phyloP scores from a whole-genome alignment of 2,329 filamentous ascomycete genomes.

The Epichloe aotearoae region DNA sequence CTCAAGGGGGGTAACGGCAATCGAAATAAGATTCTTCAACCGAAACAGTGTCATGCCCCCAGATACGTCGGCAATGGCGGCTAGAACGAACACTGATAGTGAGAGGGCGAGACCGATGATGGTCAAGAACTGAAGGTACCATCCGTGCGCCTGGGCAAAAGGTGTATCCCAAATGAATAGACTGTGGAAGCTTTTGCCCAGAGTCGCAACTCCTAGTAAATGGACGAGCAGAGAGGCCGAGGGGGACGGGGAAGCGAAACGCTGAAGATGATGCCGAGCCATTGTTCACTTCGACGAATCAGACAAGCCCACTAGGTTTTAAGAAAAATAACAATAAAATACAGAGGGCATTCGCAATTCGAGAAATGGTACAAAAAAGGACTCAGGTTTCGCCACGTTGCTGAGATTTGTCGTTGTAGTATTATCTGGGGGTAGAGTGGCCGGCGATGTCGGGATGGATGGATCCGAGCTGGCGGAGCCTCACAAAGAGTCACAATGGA shows the following conservation, averaged over 20 bases:
- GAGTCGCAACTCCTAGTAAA: conserved; percentile 47
- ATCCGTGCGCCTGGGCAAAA: conserved; percentile 47
- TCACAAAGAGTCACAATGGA: too few species aligned
- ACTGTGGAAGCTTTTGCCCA: conserved; percentile 39
- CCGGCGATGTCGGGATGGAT: background rate
- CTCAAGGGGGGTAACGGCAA: too few species aligned
- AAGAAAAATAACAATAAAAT: background rate
- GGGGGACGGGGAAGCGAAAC: conserved; percentile 50
- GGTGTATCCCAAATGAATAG: conserved; percentile 35
- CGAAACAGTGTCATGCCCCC: too few species aligned
- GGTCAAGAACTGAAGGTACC: conserved; percentile 50
- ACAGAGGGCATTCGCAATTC: too few species aligned
- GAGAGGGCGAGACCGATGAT: conserved; percentile 56
- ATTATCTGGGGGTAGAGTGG: too few species aligned
- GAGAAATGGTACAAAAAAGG: background rate
- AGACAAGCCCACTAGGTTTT: background rate
- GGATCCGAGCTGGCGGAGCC: too few species aligned
- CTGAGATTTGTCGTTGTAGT: background rate
- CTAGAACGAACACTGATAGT: conserved; percentile 46
- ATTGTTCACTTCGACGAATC: conserved; percentile 15
- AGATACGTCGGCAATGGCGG: conserved; percentile 20
- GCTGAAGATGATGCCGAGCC: conserved; percentile 48
- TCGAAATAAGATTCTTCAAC: too few species aligned
- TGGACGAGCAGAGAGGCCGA: conserved; percentile 45
- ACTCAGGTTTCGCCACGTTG: background rate